phyloP scores from a whole-genome alignment of 2,329 filamentous ascomycete genomes.

The Xylaria sp. region DNA sequence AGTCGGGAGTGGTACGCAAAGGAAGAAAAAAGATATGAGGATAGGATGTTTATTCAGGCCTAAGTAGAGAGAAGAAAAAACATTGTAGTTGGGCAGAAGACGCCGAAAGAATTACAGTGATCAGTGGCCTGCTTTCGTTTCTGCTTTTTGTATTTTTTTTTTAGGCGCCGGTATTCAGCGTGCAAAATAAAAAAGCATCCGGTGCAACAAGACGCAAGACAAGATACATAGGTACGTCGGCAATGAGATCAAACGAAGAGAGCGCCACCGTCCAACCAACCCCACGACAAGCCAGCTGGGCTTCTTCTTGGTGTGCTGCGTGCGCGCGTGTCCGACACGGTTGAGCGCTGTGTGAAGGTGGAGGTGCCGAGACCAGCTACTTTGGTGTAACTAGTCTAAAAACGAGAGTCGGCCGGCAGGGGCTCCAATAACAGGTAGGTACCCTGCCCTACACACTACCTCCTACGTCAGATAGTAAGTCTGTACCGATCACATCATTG shows the following conservation, averaged over 20 bases:
- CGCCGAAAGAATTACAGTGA: not conserved
- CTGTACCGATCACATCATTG: not conserved
- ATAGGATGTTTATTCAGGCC: conserved; percentile 17
- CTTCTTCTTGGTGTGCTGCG: not conserved
- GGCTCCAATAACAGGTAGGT: not conserved
- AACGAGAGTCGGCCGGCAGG: not conserved
- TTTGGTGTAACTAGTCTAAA: too few relatives aligned
- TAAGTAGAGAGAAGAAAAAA: not conserved
- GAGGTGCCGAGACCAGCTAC: not conserved
- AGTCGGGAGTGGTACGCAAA: not conserved
- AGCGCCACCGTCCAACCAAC: conserved; percentile 8
- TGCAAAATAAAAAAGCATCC: not conserved
- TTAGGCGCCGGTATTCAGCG: not conserved
- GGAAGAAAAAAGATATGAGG: not conserved
- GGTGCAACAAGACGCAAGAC: not conserved
- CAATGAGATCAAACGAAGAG: conserved; percentile 1
- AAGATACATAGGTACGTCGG: not conserved
- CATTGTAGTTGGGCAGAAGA: not conserved
- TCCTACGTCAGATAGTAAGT: too few relatives aligned
- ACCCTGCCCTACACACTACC: not conserved
- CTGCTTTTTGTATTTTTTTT: not conserved
- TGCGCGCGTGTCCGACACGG: conserved; percentile 25
- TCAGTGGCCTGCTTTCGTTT: not conserved
- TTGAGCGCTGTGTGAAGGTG: not conserved
- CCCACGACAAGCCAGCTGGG: conserved; percentile 4